Percentiles rank a stretch among this genome's conserved stretches.
phyloP scores from a whole-genome alignment of 257 asterid species.

The Thymus quinquecostatus region DNA sequence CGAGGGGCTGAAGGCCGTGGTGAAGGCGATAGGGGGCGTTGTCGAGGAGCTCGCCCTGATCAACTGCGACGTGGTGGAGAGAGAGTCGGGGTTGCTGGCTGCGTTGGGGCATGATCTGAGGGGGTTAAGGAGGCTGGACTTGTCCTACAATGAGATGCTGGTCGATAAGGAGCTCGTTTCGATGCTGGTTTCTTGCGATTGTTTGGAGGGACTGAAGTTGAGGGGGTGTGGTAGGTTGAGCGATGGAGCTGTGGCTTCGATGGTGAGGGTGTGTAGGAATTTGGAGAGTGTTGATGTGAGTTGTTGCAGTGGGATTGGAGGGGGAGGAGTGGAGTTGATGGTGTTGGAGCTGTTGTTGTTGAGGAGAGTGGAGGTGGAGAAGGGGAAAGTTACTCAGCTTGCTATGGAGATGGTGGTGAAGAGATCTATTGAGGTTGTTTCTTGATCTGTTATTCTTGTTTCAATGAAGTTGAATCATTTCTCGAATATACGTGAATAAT shows the following conservation, averaged over 20 bases:
- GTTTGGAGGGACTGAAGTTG: conserved; percentile 61
- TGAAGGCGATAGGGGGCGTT: conserved; percentile 35
- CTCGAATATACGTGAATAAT: too few species aligned
- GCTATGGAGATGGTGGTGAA: conserved; percentile 34
- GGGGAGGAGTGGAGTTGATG: conserved; percentile 55
- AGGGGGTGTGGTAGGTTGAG: conserved; percentile 71
- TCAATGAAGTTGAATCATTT: background rate
- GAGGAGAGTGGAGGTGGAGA: conserved; percentile 47
- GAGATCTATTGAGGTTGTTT: conserved; percentile 42
- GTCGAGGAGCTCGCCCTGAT: conserved; percentile 69
- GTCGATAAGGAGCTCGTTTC: conserved; percentile 63
- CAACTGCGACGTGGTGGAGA: conserved; percentile 73
- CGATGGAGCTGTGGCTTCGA: conserved; percentile 22
- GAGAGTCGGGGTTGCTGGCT: conserved; percentile 68
- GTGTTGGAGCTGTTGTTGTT: conserved; percentile 38
- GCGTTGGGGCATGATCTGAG: conserved; percentile 67
- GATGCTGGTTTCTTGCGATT: conserved; percentile 68
- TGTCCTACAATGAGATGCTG: conserved; percentile 76
- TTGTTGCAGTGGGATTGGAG: conserved; percentile 51
- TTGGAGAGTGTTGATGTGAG: conserved; percentile 55
- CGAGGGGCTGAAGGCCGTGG: conserved; percentile 61
- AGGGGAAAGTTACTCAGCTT: conserved; percentile 41
- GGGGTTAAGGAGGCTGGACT: conserved; percentile 62
- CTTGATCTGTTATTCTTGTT: background rate
- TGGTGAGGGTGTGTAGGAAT: conserved; percentile 51